A percentile compares a stretch with the other conserved stretches of the same genome.
Conservation (phyloP, 1,284 basidiomycete genomes). For the Crepidotus sp. region DNA sequence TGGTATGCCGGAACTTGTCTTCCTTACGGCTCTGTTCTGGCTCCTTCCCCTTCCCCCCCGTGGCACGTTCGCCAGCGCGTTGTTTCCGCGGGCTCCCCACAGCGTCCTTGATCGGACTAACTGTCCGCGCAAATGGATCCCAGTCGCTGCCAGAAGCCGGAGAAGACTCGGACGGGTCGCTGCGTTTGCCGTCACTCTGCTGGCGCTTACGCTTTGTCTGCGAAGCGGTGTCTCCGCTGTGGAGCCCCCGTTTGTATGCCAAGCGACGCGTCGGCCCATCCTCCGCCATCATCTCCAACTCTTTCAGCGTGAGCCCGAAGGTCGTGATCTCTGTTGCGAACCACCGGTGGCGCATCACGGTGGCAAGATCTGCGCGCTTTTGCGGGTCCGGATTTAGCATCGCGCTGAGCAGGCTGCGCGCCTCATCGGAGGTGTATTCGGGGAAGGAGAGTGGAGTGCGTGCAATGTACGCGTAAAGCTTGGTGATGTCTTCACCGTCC, state of each 20-base stretch:
- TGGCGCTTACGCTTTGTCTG: not conserved
- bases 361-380: constrained; percentile 50
- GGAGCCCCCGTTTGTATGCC: constrained; percentile 71
- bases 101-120: constrained; percentile 1
- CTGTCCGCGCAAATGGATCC: not conserved
- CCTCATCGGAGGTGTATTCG: constrained; percentile 79
- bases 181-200: constrained; percentile 15
- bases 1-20: constrained; percentile 54
- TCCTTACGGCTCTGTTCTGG: constrained; percentile 10
- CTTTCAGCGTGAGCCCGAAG: constrained; percentile 70
- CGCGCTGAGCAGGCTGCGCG: constrained; percentile 39
- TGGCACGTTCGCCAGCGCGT: constrained; percentile 2
- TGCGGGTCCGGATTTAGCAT: constrained; percentile 76
- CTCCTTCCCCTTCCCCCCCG: constrained; percentile 24
- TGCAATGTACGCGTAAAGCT: constrained; percentile 98
- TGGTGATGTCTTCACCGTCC: constrained; percentile 72
- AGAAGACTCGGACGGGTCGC: constrained; percentile 1
- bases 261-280: constrained; percentile 71
- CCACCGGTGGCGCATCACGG: constrained; percentile 83
- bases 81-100: constrained; percentile 14
- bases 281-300: constrained; percentile 73
- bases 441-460: constrained; percentile 92
- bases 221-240: constrained; percentile 30
- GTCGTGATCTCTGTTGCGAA: constrained; percentile 32
- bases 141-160: not conserved